Base-by-base conservation (phyloP, 768 basidiomycete species). In the Rhizopogon vinicolor region DNA sequence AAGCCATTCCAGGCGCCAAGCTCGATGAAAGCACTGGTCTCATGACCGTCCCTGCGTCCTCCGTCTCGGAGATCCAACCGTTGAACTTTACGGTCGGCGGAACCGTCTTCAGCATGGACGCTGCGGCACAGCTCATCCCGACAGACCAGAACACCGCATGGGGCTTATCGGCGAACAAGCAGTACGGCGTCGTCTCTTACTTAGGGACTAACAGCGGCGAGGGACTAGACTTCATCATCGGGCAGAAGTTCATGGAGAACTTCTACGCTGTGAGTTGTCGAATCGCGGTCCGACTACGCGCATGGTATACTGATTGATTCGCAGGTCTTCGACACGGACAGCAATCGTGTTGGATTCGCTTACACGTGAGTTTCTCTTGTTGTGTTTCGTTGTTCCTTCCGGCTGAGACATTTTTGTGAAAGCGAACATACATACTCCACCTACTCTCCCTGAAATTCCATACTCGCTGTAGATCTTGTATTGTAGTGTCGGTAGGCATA, bases 261-360 rank as follows among this genome's bases (percentile, higher is more conserved):
- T 52, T 49, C 51, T 52, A 52, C 28, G 51, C 51, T 18, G 51
- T 52, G 25, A 52, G 51, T 52, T 22, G 45, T 48, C 33, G 8
- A 22, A 22, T 14, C 18, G 2, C 13, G 7, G 9, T 19, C 5
- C 19, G 19, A 13, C 33, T 9, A 2, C 35, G 19, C 14, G 22
- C 7, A 13, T 7, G 46, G 7, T 48, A 22, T 9, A 35, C 7
- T 19, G 45, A 40, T 44, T 22, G 18, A 5, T 0, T 16, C 28
- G 8, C 28, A 65, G 65, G 58, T 65, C 4, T 66, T 66, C 18
- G 64, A 66, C 43, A 7, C 50, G 18, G 65, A 66, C 16, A 52
- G 49, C 1, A 53, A 55, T 12, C 62, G 55, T 4, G 42, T 65
- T 45, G 65, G 65, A 22, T 64, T 64, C 42, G 60, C 61, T 8